Base-by-base conservation (phyloP, 768 basidiomycete genomes). In the Phaeotremella skinneri region DNA sequence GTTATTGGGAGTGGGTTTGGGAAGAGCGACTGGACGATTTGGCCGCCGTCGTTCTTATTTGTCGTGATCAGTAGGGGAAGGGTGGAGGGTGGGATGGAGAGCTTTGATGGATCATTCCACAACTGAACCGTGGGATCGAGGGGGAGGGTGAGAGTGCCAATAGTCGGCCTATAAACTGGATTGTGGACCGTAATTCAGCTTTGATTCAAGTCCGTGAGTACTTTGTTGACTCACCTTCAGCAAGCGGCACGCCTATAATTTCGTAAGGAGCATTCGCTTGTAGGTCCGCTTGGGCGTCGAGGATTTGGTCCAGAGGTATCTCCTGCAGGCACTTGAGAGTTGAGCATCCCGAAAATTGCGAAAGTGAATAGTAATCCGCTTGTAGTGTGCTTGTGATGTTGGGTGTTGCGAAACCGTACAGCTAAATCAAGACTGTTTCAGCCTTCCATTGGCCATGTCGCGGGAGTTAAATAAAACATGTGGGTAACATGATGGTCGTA, bases 41-140 rank as follows among this genome's bases (percentile, higher is more conserved):
- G 76, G 1, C 82, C 88, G 0, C 85, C 89, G 68, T 94, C 91
- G 69, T 91, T 80, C 42, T 77, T 75, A 14, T 87, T 86, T 16
- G 83, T 87, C 4, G 89, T 85, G 50, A 91, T 75, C 27, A 94
- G 77, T 52, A 92, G 64, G 2, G 86, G 82, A 72, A 91, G 88
- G 21, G 32, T 14, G 7, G 23, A 17, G 55, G 72, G 68, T 11
- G 37, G 32, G 21, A 76, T 80, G 45, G 83, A 80, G 5, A 79
- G 63, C 2, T 87, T 86, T 77, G 86, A 87, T 3, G 83, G 67
- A 3, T 83, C 82, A 16, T 82, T 82, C 74, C 86, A 63, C 3
- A 74, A 52, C 16, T 52, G 49, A 11, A 49, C 37, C 20, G 87
- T 83, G 34, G 82, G 81, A 2, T 84, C 85, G 68, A 88, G 83